Base-by-base conservation (phyloP, 306 rosid species). In the Quercus robur region DNA sequence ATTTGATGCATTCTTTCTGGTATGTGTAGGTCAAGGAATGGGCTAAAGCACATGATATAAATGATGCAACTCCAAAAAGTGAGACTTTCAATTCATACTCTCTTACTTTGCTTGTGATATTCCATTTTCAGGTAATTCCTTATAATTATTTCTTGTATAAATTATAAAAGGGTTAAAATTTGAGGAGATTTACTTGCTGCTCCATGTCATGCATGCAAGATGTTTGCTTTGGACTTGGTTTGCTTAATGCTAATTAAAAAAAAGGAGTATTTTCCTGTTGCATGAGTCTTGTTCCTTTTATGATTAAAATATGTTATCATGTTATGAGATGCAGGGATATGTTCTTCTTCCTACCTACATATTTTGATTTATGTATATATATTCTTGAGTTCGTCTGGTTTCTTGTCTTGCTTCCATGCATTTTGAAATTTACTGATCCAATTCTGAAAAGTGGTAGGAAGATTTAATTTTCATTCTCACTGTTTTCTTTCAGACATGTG, bases 21-120 rank as follows among this genome's bases (percentile, higher is more conserved):
- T 77, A 77, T 89, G 76, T 88, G 90, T 86, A 95, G 99, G 97
- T 95, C 67, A 95, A 95, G 87, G 94, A 95, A 85, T 94, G 98
- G 98, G 98, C 97, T n/a, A 94, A 91, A 90, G 85, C 89, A 25
- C 95, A 93, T 71, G 87, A 84, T 26, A 92, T 94, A 67, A 94
- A 94, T 82, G 85, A 88, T 81, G 44, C 44, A 35, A 35, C 41
- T 35, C 73, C 98, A 59, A 91, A 23, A 78, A 19, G 77, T 30
- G 97, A 95, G 79, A 85, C 90, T 78, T 87, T 94, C 90, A 92
- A 88, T 70, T 94, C 98, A 21, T 95, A 90, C 86, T 80, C 99
- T 72, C 97, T 95, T 55, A 64, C 92, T 81, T 83, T 95, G 84
- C 97, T 95, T 55, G 97, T 91, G 80, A 78, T 95, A 63, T 95